Evolutionary conservation across 1,284 basidiomycete species (phyloP).

Genomic region (Puccinia novopanici): DNA sequence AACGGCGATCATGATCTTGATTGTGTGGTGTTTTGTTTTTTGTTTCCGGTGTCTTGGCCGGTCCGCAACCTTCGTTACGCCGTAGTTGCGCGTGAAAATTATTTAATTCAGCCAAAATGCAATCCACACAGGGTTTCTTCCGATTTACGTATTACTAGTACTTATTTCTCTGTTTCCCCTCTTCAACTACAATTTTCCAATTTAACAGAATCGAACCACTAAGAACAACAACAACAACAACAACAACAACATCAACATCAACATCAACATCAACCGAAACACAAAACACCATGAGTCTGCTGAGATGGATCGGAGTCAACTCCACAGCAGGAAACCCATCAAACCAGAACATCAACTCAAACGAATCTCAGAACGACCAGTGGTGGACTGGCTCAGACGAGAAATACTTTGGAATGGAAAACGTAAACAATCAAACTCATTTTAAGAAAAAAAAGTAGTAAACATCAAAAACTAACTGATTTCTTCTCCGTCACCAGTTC

Average conservation of each 20-base stretch:
- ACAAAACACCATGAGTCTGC: slow-evolving; percentile 51
- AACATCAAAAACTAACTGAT: neutral
- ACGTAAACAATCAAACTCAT: slow-evolving; percentile 80
- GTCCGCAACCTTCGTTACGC: too few species aligned
- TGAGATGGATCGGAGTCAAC: slow-evolving; percentile 55
- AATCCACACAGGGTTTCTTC: too few species aligned
- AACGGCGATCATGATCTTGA: too few species aligned
- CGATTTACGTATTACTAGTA: too few species aligned
- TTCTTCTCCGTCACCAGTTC: neutral
- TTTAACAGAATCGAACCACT: too few species aligned
- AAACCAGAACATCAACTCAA: slow-evolving; percentile 36
- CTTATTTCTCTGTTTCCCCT: neutral
- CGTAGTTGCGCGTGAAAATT: too few species aligned
- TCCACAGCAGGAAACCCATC: slow-evolving; percentile 51
- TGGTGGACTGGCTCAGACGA: slow-evolving; percentile 56
- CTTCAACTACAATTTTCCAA: too few species aligned
- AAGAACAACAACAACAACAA: too few species aligned
- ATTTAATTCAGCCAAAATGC: too few species aligned
- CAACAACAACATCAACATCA: neutral
- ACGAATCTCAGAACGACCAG: slow-evolving; percentile 20
- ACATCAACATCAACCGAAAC: neutral
- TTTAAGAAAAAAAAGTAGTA: slow-evolving; percentile 63
- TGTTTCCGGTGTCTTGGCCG: too few species aligned
- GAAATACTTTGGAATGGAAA: slow-evolving; percentile 78
- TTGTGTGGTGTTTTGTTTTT: too few species aligned